Conservation (phyloP, 140 eudicot genomes). For the Oenanthe javanica region DNA sequence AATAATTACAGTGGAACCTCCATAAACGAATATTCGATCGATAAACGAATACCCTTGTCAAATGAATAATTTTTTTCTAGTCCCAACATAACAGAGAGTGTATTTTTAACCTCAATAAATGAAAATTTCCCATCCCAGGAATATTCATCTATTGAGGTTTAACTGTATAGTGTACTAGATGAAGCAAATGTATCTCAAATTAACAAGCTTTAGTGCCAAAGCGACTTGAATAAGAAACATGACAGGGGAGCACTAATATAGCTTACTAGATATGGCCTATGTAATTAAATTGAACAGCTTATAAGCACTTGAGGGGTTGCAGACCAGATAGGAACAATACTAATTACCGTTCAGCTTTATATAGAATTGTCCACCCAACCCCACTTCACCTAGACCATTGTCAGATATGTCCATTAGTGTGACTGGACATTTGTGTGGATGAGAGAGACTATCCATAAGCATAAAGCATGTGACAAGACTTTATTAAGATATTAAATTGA, state of each 20-base stretch:
- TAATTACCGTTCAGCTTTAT: background rate
- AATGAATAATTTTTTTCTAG: no score
- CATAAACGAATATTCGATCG: no score
- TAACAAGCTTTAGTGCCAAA: background rate
- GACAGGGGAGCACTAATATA: background rate
- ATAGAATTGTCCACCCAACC: background rate
- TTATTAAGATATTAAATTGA: slow-evolving; percentile 2
- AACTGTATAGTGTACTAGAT: background rate
- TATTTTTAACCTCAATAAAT: no score
- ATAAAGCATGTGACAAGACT: background rate
- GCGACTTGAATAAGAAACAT: background rate
- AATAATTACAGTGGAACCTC: background rate
- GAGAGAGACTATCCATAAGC: background rate
- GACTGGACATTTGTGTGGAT: background rate
- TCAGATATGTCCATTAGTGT: background rate
- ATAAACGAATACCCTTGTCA: no score
- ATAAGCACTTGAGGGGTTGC: background rate
- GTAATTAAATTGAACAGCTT: background rate
- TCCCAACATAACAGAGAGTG: no score
- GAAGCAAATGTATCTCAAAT: background rate
- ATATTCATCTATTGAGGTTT: no score
- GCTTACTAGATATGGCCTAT: background rate
- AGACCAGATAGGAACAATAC: background rate
- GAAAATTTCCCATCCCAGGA: no score
- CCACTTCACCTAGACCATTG: background rate